Evolutionary conservation across 768 basidiomycete species (phyloP), one percentile per base, ranked within the genome.

Genomic region (Collybiopsis confluens): DNA sequence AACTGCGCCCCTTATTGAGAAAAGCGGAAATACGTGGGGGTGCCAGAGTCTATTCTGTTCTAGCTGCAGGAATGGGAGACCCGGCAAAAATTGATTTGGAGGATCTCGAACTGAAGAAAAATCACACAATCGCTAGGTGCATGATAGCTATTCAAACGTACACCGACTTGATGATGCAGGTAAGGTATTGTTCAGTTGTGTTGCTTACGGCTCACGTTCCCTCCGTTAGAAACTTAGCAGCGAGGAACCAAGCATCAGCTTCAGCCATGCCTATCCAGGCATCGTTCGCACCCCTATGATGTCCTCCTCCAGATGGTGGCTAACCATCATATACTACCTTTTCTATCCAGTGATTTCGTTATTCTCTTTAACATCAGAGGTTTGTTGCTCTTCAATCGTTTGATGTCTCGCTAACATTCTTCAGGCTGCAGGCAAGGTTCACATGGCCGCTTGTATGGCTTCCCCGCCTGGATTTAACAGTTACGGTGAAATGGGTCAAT

Each of bases 231-330:
- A 63, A 55, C 69, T 72, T 45, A 61, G 71, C 0, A 56, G 63
- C 2, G 62, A 63, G 23, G 60, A 72, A 28, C 70, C 70, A 3
- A 55, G 38, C 18, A 44, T 73, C 27, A 60, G 65, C 6, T 73
- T 76, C 63, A 63, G 65, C 0, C 75, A 75, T 56, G 62, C 61
- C 1, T 63, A 60, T 42, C 74, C 74, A 0, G 74, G 74, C 18
- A 33, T 48, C 13, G 47, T 48, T 38, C 33, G 47, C 4, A 36
- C 35, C 11, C 47, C 33, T 18, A 48, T 37, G 47, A 13, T 35
- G 4, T 36, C 23, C 13, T 21, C 33, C 3, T 48, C 47, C 11
- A 48, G 15, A 48, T 48, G 46, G 18, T 24, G 35, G 20, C 35
- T 28, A 33, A 48, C 15, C 16, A 37, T 48, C 11, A 11, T 20